Evolutionary conservation across 1,284 basidiomycete genomes (phyloP).

Genomic region (Microbotryum intermedium): DNA sequence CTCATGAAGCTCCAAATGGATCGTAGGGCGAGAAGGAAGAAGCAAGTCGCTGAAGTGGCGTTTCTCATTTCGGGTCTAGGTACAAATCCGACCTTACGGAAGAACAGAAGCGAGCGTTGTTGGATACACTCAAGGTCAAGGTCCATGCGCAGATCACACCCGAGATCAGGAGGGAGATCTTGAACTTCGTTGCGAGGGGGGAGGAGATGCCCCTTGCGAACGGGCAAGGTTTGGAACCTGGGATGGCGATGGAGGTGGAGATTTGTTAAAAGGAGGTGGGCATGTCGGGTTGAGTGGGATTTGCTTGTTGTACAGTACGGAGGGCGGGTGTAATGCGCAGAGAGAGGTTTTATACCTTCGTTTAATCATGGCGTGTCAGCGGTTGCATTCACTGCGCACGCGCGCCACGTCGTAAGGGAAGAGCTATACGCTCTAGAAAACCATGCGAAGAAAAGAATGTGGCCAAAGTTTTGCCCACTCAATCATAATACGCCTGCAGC

Average conservation of each 20-base stretch:
- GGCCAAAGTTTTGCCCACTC: too few species aligned
- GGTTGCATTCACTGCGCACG: too few species aligned
- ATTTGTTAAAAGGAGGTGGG: constrained; percentile 11
- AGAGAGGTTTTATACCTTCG: too few species aligned
- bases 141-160: constrained; percentile 80
- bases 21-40: not conserved
- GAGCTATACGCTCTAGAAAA: too few species aligned
- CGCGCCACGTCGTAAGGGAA: too few species aligned
- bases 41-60: not conserved
- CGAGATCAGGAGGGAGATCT: constrained; percentile 78
- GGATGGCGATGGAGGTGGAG: constrained; percentile 26
- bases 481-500: too few species aligned
- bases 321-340: too few species aligned
- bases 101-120: constrained; percentile 94
- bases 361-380: too few species aligned
- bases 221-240: not conserved
- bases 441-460: too few species aligned
- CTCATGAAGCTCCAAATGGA: too few species aligned
- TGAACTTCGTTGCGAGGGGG: constrained; percentile 46
- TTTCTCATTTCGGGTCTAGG: constrained; percentile 42
- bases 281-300: not conserved
- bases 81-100: constrained; percentile 94
- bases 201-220: constrained; percentile 33
- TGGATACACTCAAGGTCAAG: constrained; percentile 82
- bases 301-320: not conserved